These are phyloP conservation scores for Wallacemonas sp. DNA, from an alignment of 208 protist species.

Conservation along the genomic window DNA sequence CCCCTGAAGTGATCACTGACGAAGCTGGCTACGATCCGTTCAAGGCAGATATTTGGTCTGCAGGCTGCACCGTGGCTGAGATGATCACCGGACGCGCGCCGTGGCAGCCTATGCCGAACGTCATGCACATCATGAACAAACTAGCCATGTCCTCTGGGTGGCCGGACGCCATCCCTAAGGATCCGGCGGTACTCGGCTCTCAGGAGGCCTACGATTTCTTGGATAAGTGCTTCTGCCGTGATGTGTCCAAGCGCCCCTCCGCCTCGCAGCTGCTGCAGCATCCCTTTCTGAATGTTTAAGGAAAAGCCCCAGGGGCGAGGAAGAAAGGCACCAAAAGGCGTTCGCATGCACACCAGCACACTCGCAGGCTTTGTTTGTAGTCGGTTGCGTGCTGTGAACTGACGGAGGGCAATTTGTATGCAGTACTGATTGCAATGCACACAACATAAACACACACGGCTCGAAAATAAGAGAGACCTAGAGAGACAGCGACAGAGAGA, in stretches of 20 bases:
- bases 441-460: no score
- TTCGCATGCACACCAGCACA: no score
- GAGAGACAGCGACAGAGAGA: no score
- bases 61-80: constrained; percentile 89
- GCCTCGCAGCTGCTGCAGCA: constrained; percentile 73
- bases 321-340: no score
- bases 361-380: no score
- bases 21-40: constrained; percentile 91
- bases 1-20: constrained; percentile 90
- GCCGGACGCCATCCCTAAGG: constrained; percentile 88
- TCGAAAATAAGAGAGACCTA: no score
- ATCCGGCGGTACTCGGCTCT: constrained; percentile 69
- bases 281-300: constrained; percentile 52
- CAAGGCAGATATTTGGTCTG: constrained; percentile 92
- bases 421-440: no score
- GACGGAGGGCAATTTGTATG: no score
- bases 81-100: constrained; percentile 88
- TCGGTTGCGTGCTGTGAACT: no score
- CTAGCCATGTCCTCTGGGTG: constrained; percentile 85
- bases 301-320: no score
- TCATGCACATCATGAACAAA: constrained; percentile 94
- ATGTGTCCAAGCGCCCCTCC: constrained; percentile 71
- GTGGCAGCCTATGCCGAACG: constrained; percentile 81
- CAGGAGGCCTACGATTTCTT: constrained; percentile 85
- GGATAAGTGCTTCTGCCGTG: constrained; percentile 83